Base-by-base conservation (phyloP, 306 rosid genomes). In the Abrus pulchellus region DNA sequence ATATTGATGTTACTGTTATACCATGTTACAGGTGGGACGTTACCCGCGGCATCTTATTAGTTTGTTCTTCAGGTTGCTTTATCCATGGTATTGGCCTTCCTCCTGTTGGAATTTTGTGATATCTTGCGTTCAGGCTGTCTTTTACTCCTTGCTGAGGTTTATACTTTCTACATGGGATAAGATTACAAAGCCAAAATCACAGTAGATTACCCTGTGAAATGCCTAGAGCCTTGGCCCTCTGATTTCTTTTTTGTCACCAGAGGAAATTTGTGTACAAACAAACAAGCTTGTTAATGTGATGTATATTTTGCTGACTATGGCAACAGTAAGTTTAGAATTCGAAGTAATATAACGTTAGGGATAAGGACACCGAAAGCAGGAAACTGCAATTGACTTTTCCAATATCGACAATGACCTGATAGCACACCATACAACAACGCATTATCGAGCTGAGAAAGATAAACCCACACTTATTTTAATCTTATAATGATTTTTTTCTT, bases 1-100 rank as follows among this genome's bases (percentile, higher is more conserved):
- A 80, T 49, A 32, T 45, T 33, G 12, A 49, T 47, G 36, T 47
- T 38, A 52, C 14, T 74, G 29, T 45, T 33, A 6, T 76, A 60
- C 11, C 34, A 34, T 73, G 75, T 52, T 83, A 61, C 97, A 96
- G 98, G 90, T 96, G n/a, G 99, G 98, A 55, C 86, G 87, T 10
- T 93, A 92, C 74, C 97, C 98, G 38, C 89, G 99, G 82, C 99
- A 93, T 85, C 92, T 96, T 28, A 96, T 96, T 74, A 96, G 99
- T 87, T 76, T 92, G 47, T 93, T 96, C 90, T 96, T 96, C 93
- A 85, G 99, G 64, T 79, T 96, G 84, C 87, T 96, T 6, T 96
- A 96, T 80, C 99, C 99, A 4, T 92, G 98, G 98, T 96, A 93
- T 78, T 96, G 98, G 98, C 99, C 99, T 12, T 88, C 97, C 43